Evolutionary conservation across 31 red algal genomes (phyloP), one percentile per base, ranked within the genome.

Genomic region (Odonthalia washingtoniensis): DNA sequence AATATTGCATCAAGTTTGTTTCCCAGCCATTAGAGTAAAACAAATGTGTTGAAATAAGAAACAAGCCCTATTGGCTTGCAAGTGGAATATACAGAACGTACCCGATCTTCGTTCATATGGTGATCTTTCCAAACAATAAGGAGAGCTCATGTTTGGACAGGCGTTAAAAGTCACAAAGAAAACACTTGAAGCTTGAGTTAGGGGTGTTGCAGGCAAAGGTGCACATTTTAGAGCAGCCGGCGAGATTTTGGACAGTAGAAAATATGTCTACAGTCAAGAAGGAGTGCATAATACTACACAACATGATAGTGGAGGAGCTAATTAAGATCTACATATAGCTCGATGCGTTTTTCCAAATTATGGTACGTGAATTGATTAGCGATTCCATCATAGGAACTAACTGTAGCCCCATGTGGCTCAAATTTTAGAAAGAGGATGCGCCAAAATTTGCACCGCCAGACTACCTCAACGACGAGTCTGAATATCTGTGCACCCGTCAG

Each of bases 1-100:
- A 70, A 70, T 9, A 70, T 77, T 52, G 74, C 37, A 77, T 16
- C 6, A 26, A 18, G 40, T 45, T 37, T 70, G n/a, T 70, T 34
- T 27, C 66, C 9, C 21, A 9, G 9, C 49, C 21, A 14, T 57
- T 57, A 57, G 49, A 57, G 21, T 57, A 57, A 14, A 57, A 9
- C 12, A 57, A 14, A 14, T 21, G 49, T 57, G 12, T 9, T 57
- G 21, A 21, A 57, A 9, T 9, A 14, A 9, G 21, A 57, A 57
- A 57, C 21, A 57, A 57, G 21, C 21, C 49, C 12, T 14, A 21
- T 21, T 57, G 49, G 49, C 9, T 57, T 57, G 49, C 49, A 14
- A 21, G 21, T 21, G 49, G 49, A 57, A 9, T 9, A 9, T 57
- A 14, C 49, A 14, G 12, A 57, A 57, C 9, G 21, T 57, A 21